Evolutionary conservation across 108 stramenopile species (phyloP), one percentile per base, ranked within the genome.

Genomic region (Pseudonitzschia delicatissima): DNA sequence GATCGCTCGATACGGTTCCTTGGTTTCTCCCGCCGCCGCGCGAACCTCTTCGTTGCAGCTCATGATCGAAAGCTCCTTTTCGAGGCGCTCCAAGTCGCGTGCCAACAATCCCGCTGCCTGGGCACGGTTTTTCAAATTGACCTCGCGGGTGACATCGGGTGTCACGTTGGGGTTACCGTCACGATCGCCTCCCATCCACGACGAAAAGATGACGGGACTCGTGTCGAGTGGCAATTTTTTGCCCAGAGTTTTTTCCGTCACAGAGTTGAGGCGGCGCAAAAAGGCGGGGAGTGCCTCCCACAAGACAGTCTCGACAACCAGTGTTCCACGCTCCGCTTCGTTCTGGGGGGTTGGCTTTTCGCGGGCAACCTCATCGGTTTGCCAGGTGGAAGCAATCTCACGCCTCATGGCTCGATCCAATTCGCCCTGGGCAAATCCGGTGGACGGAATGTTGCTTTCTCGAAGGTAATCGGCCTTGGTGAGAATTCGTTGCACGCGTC

Each of bases 101-200:
- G 77, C 63, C 44, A 96, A 75, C 48, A 98, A 70, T 8, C 59
- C 25, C 2, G 96, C 94, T 15, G 94, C 98, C 67, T 91, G 87
- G 45, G 86, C 78, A 17, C 98, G 85, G 42, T 95, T 85, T 36
- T 77, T 80, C 15, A 93, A 59, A 35, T 82, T 81, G 2, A 97
- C 96, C 53, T 90, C 85, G 12, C 87, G 83, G 25, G 98, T 98
- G 3, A 93, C 92, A 36, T 84, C 68, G 2, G 98, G 90, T 12
- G 92, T 94, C 7, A 98, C 98, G 61, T 97, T 97, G 11, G 98
- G 98, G 79, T 98, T 98, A 4, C 98, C 98, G 69, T 98, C 98
- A 13, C 98, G 73, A 73, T 98, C 98, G 33, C 98, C 98, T 9
- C 96, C 98, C 96, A 98, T 98, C 98, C 98, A 98, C n/a, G 87